phyloP scores from a whole-genome alignment of 345 rosid genomes.

The Corchorus olitorius region DNA sequence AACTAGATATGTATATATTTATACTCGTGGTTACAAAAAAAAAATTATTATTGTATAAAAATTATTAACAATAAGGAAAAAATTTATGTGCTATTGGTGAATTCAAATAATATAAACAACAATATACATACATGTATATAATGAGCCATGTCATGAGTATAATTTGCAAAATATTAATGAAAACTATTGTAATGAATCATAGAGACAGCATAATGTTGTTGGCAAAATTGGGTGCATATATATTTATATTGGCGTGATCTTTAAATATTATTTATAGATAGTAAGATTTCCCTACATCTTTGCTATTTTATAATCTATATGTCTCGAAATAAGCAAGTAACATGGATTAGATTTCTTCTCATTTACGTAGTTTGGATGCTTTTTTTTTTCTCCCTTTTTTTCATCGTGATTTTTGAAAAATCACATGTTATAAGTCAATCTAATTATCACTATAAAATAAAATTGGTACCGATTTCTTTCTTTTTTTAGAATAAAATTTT shows the following conservation, averaged over 20 bases:
- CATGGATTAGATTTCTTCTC: not conserved
- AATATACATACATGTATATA: too few species aligned
- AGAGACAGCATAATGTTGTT: slow-evolving; percentile 1
- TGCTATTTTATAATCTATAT: not conserved
- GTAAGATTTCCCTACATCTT: not conserved
- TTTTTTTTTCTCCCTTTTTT: not conserved
- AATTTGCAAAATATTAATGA: not conserved
- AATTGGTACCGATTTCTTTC: too few species aligned
- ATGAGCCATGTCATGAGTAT: not conserved
- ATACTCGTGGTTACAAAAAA: too few species aligned
- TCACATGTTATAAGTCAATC: too few species aligned
- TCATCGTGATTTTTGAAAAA: not conserved
- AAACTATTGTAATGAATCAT: not conserved
- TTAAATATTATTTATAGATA: not conserved
- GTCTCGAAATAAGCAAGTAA: not conserved
- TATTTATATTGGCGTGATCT: not conserved
- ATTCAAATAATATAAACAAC: too few species aligned
- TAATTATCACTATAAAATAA: too few species aligned
- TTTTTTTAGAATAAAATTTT: too few species aligned
- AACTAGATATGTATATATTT: too few species aligned
- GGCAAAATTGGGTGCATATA: not conserved
- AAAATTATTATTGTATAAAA: too few species aligned
- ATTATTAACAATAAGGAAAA: too few species aligned
- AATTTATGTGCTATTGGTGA: too few species aligned
- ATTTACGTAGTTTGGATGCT: not conserved